Percentiles rank a stretch among this genome's conserved stretches.
phyloP scores from a whole-genome alignment of 129 eudicot species.

The Flaveria ramosissima region DNA sequence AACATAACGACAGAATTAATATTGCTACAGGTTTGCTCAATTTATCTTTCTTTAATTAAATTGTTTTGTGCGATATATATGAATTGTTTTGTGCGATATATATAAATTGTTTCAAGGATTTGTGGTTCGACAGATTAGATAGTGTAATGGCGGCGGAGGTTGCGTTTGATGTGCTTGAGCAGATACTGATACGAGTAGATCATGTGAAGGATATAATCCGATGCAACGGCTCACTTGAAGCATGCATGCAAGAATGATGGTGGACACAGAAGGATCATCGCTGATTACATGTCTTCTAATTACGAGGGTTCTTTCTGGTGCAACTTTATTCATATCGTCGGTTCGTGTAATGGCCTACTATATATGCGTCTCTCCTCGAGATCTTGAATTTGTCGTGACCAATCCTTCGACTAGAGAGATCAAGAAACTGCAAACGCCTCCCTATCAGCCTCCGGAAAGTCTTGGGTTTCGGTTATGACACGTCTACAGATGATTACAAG shows the following conservation, averaged over 20 bases:
- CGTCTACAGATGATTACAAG: neutral
- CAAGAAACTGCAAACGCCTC: neutral
- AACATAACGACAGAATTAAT: too few species aligned
- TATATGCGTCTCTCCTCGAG: neutral
- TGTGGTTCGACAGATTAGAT: too few species aligned
- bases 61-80: too few species aligned
- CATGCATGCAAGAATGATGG: neutral
- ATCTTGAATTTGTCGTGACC: neutral
- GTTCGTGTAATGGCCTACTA: slow-evolving; percentile 1
- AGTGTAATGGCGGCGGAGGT: neutral
- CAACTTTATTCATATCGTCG: neutral
- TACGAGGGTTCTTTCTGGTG: neutral
- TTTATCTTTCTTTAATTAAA: too few species aligned
- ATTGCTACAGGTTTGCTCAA: too few species aligned
- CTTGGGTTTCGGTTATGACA: neutral
- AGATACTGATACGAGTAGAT: neutral
- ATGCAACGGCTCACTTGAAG: neutral
- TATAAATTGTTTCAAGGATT: too few species aligned
- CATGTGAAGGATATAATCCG: neutral
- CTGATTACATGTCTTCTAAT: too few species aligned
- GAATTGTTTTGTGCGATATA: too few species aligned
- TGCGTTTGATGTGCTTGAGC: neutral
- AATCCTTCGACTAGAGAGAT: neutral
- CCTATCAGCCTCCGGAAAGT: neutral
- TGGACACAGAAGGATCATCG: neutral